Evolutionary conservation across 139 green algal genomes (phyloP).

Genomic region (Micractinium conductrix): DNA sequence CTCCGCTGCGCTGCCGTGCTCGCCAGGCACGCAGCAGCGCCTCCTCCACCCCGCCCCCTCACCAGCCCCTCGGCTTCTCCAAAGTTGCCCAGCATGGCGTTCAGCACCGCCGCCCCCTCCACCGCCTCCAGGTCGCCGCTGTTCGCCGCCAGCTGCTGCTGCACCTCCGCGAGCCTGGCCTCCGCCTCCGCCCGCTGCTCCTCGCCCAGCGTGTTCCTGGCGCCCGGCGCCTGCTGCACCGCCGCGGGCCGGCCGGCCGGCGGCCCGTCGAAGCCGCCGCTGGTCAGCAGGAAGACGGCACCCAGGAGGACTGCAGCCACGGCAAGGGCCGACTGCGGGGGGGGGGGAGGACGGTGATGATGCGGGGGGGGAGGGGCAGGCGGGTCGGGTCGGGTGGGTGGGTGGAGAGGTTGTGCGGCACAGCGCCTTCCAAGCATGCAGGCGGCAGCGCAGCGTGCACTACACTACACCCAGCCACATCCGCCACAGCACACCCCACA

Average conservation of each 20-base stretch:
- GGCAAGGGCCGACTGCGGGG: slow-evolving; percentile 17
- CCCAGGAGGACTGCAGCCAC: slow-evolving; percentile 34
- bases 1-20: too few species aligned
- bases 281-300: slow-evolving; percentile 44
- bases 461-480: neutral
- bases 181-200: slow-evolving; percentile 36
- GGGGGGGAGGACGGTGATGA: too few species aligned
- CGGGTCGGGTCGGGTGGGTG: too few species aligned
- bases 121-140: slow-evolving; percentile 27
- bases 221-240: slow-evolving; percentile 4
- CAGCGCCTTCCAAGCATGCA: too few species aligned
- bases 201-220: neutral
- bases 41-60: too few species aligned
- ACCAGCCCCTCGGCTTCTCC: slow-evolving; percentile 22
- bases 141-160: neutral
- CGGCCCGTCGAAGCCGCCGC: slow-evolving; percentile 30
- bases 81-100: slow-evolving; percentile 39
- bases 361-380: neutral
- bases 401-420: too few species aligned
- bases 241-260: neutral
- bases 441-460: too few species aligned
- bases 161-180: slow-evolving; percentile 23
- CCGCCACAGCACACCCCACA: neutral
- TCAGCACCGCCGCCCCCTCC: slow-evolving; percentile 43
- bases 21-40: too few species aligned